Percentiles rank a stretch among this genome's conserved stretches.
These are phyloP conservation scores for Ophiocordyceps australis DNA, from an alignment of 2,329 filamentous ascomycete genomes.

Conservation along the genomic window DNA sequence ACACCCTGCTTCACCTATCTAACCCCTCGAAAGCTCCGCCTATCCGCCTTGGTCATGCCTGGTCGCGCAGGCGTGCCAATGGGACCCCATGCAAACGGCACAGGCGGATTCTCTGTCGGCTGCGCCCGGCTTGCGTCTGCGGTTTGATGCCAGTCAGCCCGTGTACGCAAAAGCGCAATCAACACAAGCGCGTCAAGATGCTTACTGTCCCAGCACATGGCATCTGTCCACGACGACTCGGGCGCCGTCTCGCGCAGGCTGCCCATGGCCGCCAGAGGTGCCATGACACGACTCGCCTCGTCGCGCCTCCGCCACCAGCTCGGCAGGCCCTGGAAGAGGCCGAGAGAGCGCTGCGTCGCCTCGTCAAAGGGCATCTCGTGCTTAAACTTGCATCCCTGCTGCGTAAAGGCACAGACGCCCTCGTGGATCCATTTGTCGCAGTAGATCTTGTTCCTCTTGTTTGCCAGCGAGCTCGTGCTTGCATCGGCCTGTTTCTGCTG, in stretches of 20 bases:
- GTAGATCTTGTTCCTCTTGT: constrained; percentile 41
- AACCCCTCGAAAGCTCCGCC: too few relatives aligned
- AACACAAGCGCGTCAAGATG: too few relatives aligned
- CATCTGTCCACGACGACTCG: too few relatives aligned
- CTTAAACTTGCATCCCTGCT: constrained; percentile 77
- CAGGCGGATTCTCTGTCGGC: neutral
- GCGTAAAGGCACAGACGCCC: constrained; percentile 68
- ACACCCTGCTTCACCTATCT: too few relatives aligned
- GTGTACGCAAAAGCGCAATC: neutral
- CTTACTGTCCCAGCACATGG: too few relatives aligned
- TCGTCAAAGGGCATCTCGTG: constrained; percentile 71
- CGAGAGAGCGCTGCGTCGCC: constrained; percentile 47
- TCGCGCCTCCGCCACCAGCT: constrained; percentile 39
- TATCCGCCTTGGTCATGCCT: too few relatives aligned
- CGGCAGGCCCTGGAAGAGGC: constrained; percentile 48
- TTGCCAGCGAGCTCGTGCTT: too few relatives aligned
- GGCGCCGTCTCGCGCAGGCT: too few relatives aligned
- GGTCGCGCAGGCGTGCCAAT: constrained; percentile 7
- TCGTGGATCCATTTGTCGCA: constrained; percentile 85
- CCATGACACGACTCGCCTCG: too few relatives aligned
- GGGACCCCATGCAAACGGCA: constrained; percentile 10
- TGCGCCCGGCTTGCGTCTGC: constrained; percentile 2
- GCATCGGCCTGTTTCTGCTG: neutral
- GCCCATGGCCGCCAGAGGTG: too few relatives aligned
- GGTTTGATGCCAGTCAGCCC: neutral